Percentiles rank a stretch among this genome's conserved stretches.
These are phyloP conservation scores for Aeschynomene evenia DNA, from an alignment of 306 rosid species.

Conservation along the genomic window DNA sequence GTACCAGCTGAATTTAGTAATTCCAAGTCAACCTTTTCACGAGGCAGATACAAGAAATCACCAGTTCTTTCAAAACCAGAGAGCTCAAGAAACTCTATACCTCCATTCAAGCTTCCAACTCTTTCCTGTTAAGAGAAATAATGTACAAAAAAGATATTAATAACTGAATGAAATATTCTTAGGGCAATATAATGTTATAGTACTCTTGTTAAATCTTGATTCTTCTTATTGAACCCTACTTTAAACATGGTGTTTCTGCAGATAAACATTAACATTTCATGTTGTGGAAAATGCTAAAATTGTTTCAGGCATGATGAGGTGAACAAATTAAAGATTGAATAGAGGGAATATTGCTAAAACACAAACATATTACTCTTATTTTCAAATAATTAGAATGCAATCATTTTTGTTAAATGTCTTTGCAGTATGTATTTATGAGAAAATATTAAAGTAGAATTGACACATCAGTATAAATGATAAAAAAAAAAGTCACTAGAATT, in stretches of 20 bases:
- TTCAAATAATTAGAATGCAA: not conserved
- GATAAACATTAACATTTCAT: not conserved
- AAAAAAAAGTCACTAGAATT: too few relatives aligned
- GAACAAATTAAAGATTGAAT: not conserved
- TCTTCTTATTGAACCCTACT: not conserved
- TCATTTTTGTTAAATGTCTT: too few relatives aligned
- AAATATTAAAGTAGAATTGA: too few relatives aligned
- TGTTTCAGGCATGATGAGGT: not conserved
- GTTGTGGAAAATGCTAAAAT: not conserved
- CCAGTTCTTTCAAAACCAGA: slow-evolving; percentile 74
- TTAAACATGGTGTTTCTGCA: not conserved
- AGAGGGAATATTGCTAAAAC: too few relatives aligned
- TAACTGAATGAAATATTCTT: not conserved
- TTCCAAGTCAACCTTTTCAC: slow-evolving; percentile 46
- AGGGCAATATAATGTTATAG: not conserved
- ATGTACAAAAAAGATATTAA: not conserved
- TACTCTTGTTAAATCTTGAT: not conserved
- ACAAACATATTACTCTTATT: not conserved
- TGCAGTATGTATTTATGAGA: too few relatives aligned
- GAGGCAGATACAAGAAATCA: slow-evolving; percentile 66
- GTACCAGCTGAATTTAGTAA: slow-evolving; percentile 58
- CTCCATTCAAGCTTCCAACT: slow-evolving; percentile 71
- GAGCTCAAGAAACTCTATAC: slow-evolving; percentile 77
- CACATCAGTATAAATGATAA: too few relatives aligned
- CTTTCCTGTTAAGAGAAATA: slow-evolving; percentile 60